Evolutionary conservation across 169 alveolate species (phyloP), one percentile per base, ranked within the genome.

Genomic region (Plasmodium knowlesi): DNA sequence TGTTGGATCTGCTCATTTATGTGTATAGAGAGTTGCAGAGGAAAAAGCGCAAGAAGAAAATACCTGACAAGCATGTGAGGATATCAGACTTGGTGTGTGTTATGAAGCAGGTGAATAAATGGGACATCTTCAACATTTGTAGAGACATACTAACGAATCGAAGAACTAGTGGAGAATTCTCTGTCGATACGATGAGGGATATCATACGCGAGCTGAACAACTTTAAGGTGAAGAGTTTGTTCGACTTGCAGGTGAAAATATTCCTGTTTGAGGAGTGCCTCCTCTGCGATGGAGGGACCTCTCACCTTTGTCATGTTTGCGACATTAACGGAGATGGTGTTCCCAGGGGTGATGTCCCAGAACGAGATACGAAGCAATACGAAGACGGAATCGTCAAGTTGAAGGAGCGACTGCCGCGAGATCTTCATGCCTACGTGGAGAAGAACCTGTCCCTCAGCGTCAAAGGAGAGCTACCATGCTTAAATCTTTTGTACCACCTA

Each of bases 211-310:
- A 84, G 37, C 80, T 89, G 53, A 32, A 57, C 16, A 41, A 28
- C 34, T 57, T 57, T 5, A 89, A 89, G 37, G 22, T 28, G 43
- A 78, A 79, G 32, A 61, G 39, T 16, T 12, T 16, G n/a, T 67
- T 57, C 22, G 72, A 89, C 50, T 89, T 89, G 28, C 82, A 79
- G 53, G 30, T 89, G 19, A 54, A 81, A 39, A n/a, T 61, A 5
- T 89, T 89, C 53, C 54, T 89, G 3, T 89, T 79, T 70, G 83
- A 89, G 76, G n/a, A 61, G 12, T 89, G 25, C 41, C 19, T 89
- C n/a, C 6, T 61, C 2, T 39, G 46, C 46, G 14, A 3, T 5
- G 25, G 3, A 0, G 2, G 74, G n/a, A n/a, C n/a, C n/a, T n/a
- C n/a, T n/a, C n/a, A n/a, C n/a, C n/a, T n/a, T n/a, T n/a, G n/a